Percentiles rank a stretch among this genome's conserved stretches.
Evolutionary conservation across 805 yeast species (phyloP).

Genomic region (Pichia occidentalis): DNA sequence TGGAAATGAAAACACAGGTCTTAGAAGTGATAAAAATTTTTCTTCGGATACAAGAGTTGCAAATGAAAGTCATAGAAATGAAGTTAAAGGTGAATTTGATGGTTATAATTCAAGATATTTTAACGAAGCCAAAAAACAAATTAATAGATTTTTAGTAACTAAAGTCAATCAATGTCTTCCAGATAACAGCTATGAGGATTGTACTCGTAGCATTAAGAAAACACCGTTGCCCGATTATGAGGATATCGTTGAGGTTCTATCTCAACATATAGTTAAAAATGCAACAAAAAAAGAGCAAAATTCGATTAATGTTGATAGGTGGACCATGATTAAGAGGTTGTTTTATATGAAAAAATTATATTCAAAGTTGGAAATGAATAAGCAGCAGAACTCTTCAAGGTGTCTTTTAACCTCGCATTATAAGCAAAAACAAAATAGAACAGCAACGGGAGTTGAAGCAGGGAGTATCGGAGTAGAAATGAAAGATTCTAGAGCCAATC

Average conservation of each 20-base stretch:
- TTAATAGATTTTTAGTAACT: constrained; percentile 47
- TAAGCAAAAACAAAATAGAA: too few species aligned
- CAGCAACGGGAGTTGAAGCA: too few species aligned
- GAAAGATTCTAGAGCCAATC: too few species aligned
- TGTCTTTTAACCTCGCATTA: too few species aligned
- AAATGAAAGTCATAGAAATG: constrained; percentile 55
- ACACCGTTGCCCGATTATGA: constrained; percentile 43
- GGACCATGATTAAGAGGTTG: constrained; percentile 65
- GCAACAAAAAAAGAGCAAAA: constrained; percentile 18
- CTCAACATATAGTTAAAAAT: constrained; percentile 32
- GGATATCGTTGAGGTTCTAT: constrained; percentile 50
- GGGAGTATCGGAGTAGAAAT: too few species aligned
- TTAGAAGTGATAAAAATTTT: constrained; percentile 73
- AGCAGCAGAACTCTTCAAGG: too few species aligned
- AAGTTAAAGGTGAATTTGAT: constrained; percentile 69
- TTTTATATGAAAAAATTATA: constrained; percentile 64
- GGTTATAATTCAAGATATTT: constrained; percentile 44
- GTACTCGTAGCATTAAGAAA: constrained; percentile 33
- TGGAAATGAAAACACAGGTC: constrained; percentile 79
- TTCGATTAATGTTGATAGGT: constrained; percentile 47
- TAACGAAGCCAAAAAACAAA: constrained; percentile 43
- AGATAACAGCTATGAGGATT: constrained; percentile 30
- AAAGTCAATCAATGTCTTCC: constrained; percentile 37
- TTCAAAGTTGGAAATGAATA: constrained; percentile 31
- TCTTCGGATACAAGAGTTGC: constrained; percentile 80